These are phyloP conservation scores for Kluyveromyces dobzhanskii DNA, from an alignment of 805 yeast genomes.

Conservation along the genomic window DNA sequence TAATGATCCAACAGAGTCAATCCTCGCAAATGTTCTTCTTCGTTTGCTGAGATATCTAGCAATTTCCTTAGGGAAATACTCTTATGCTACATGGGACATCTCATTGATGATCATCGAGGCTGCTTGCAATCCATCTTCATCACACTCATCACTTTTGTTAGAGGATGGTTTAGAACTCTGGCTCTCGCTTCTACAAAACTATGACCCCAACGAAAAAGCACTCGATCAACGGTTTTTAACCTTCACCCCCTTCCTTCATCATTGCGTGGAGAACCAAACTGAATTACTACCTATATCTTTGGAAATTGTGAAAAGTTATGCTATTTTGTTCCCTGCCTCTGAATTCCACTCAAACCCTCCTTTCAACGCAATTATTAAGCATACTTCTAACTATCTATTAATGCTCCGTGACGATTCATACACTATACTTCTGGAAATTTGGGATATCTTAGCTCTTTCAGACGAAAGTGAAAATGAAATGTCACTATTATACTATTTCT, in stretches of 20 bases:
- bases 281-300: slow-evolving; percentile 61
- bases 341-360: slow-evolving; percentile 22
- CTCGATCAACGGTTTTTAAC: slow-evolving; percentile 34
- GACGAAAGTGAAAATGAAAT: slow-evolving; percentile 20
- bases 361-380: slow-evolving; percentile 32
- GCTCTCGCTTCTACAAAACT: slow-evolving; percentile 59
- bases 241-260: slow-evolving; percentile 43
- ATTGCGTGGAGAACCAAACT: slow-evolving; percentile 60
- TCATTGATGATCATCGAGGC: slow-evolving; percentile 55
- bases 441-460: slow-evolving; percentile 25
- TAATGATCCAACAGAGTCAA: slow-evolving; percentile 26
- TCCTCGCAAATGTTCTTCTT: slow-evolving; percentile 41
- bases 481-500: slow-evolving; percentile 18
- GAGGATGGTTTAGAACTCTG: slow-evolving; percentile 88
- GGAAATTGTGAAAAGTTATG: slow-evolving; percentile 55
- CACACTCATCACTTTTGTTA: slow-evolving; percentile 46
- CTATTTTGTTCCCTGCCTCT: slow-evolving; percentile 39
- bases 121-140: slow-evolving; percentile 55
- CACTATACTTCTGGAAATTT: slow-evolving; percentile 35
- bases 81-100: slow-evolving; percentile 41
- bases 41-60: slow-evolving; percentile 52
- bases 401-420: slow-evolving; percentile 66
- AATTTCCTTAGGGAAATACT: slow-evolving; percentile 47
- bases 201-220: slow-evolving; percentile 33
- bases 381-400: slow-evolving; percentile 45